Conservation (phyloP, 768 basidiomycete genomes). For the Coprinellus micaceus region DNA sequence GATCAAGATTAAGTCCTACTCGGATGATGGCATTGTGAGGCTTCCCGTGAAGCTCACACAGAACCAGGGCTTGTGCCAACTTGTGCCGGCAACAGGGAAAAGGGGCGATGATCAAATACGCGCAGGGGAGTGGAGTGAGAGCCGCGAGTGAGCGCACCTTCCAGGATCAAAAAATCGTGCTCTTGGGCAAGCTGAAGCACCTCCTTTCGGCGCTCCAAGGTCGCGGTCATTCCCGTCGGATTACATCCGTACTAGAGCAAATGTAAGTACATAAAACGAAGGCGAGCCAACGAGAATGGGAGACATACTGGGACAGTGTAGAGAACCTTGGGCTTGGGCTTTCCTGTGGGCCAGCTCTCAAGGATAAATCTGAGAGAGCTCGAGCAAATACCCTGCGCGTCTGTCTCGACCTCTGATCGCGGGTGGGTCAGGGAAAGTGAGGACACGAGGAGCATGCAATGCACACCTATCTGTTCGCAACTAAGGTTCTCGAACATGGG, state of each 20-base stretch:
- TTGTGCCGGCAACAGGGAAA: neutral
- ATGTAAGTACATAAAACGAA: neutral
- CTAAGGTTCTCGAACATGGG: constrained; percentile 15
- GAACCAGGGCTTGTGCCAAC: too few relatives aligned
- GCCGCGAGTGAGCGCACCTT: constrained; percentile 49
- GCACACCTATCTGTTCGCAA: constrained; percentile 11
- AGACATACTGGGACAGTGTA: constrained; percentile 73
- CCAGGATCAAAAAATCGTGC: constrained; percentile 78
- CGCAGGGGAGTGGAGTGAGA: neutral
- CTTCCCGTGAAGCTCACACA: too few relatives aligned
- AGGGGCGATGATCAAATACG: neutral
- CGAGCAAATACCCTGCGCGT: constrained; percentile 66
- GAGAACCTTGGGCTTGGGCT: constrained; percentile 70
- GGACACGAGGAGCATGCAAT: neutral
- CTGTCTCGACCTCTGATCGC: constrained; percentile 68
- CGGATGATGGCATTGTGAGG: too few relatives aligned
- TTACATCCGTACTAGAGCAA: constrained; percentile 71
- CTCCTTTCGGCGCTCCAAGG: constrained; percentile 64
- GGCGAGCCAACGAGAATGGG: neutral
- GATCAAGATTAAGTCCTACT: neutral
- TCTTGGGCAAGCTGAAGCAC: constrained; percentile 68
- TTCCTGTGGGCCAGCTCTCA: constrained; percentile 68
- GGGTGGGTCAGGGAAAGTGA: constrained; percentile 1
- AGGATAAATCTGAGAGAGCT: constrained; percentile 58
- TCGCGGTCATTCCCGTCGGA: constrained; percentile 78